These are phyloP conservation scores for Penicillium mononematosum DNA, from an alignment of 495 filamentous ascomycete genomes.

Conservation along the genomic window DNA sequence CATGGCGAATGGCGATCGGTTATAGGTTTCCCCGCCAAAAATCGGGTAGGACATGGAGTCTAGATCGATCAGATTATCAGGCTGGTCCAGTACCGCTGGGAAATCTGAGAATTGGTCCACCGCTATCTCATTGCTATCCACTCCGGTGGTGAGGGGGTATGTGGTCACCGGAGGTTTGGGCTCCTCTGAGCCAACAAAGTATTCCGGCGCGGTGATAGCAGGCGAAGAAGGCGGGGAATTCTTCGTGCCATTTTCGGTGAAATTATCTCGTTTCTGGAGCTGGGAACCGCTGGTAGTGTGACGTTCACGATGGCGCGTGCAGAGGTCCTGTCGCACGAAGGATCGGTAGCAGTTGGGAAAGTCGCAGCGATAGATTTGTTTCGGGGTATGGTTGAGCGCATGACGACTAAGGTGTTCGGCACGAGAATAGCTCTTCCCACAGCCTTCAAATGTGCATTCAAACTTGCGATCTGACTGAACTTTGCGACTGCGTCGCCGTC, in stretches of 20 bases:
- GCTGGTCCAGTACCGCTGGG: constrained; percentile 15
- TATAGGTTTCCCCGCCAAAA: constrained; percentile 77
- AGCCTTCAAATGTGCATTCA: constrained; percentile 83
- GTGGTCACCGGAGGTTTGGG: constrained; percentile 16
- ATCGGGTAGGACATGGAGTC: constrained; percentile 76
- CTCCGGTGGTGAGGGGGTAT: constrained; percentile 32
- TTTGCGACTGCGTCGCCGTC: constrained; percentile 56
- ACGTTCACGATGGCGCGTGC: constrained; percentile 87
- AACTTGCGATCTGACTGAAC: constrained; percentile 87
- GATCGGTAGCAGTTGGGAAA: constrained; percentile 86
- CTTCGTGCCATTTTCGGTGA: constrained; percentile 28
- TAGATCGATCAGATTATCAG: constrained; percentile 39
- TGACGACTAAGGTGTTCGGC: constrained; percentile 97
- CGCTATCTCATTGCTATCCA: constrained; percentile 23
- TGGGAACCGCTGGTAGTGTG: constrained; percentile 96
- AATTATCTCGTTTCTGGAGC: constrained; percentile 80
- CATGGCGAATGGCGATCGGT: constrained; percentile 83
- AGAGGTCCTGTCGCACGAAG: constrained; percentile 94
- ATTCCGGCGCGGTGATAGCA: constrained; percentile 23
- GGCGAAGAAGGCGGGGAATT: constrained; percentile 24
- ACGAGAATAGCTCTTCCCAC: constrained; percentile 93
- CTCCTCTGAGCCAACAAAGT: constrained; percentile 20
- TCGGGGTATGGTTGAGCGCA: constrained; percentile 89
- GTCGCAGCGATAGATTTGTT: constrained; percentile 94
- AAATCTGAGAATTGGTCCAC: constrained; percentile 35